Evolutionary conservation across 306 rosid species (phyloP), one percentile per base, ranked within the genome.

Genomic region (Prunus kanzakura): DNA sequence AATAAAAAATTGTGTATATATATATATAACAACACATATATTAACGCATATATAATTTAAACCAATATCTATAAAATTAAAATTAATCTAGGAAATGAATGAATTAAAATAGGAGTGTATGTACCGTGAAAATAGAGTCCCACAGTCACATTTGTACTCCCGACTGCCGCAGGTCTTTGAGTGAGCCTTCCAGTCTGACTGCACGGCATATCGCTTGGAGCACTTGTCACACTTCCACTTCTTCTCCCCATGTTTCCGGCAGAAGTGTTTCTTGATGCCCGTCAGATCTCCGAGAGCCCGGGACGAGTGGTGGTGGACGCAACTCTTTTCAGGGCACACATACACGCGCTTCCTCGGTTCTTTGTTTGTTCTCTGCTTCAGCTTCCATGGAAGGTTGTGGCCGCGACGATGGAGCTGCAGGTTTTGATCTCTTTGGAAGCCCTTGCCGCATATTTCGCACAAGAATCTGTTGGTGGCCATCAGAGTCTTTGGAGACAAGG

Each of bases 251-350:
- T 93, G 97, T 80, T 93, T 93, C 56, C 97, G 73, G 66, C 98
- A 90, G n/a, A 93, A 93, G 93, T 93, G 98, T 84, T 93, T 93
- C 72, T 93, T 93, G 15, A 93, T 90, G n/a, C 98, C 96, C 2
- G 98, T 93, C 23, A 93, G 82, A 76, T 93, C 98, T 57, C 98
- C 98, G 14, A 90, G 86, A 15, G 98, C 98, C 76, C 98, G 83
- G 2, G 93, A 89, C 67, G 98, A 88, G 46, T 90, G 91, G 19
- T 90, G 77, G 49, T 93, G 98, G 2, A 93, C 96, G 29, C 98
- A 93, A 57, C 58, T 90, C 78, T 86, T 93, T 51, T 93, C 98
- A 0, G 98, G 98, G 61, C 98, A 93, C 2, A 93, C 98, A 75
- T 90, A 93, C 38, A 93, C 98, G 19, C 96, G 80, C 78, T 93